Evolutionary conservation across 306 rosid genomes (phyloP).

Genomic region (Canavalia ensiformis): DNA sequence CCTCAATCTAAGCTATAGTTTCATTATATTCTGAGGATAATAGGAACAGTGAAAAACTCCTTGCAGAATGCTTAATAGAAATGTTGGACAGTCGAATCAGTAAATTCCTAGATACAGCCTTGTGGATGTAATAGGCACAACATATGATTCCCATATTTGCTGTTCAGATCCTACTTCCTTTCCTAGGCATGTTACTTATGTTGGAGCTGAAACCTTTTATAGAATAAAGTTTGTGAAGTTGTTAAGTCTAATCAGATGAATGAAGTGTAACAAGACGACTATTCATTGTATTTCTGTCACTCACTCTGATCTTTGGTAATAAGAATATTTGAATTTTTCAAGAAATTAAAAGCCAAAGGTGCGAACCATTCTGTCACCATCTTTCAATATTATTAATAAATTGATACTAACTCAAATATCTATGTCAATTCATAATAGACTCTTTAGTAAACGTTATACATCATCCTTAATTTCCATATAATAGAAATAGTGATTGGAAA

Average conservation of each 20-base stretch:
- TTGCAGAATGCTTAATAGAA: neutral
- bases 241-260: neutral
- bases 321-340: slow-evolving; percentile 18
- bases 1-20: neutral
- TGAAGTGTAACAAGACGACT: neutral
- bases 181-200: neutral
- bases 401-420: slow-evolving; percentile 1
- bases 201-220: neutral
- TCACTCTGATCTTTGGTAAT: neutral
- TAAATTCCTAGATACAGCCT: neutral
- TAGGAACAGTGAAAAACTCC: neutral
- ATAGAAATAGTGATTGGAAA: neutral
- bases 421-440: neutral
- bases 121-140: neutral
- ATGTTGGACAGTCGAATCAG: neutral
- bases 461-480: slow-evolving; percentile 25
- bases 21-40: neutral
- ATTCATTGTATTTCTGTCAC: neutral
- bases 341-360: neutral
- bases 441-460: neutral
- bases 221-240: neutral
- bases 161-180: neutral
- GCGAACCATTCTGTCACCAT: neutral
- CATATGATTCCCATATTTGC: neutral
- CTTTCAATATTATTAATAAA: neutral